A percentile compares a stretch with the other conserved stretches of the same genome.
Evolutionary conservation across 129 eudicot genomes (phyloP).

Genomic region (Escallonia rubra): DNA sequence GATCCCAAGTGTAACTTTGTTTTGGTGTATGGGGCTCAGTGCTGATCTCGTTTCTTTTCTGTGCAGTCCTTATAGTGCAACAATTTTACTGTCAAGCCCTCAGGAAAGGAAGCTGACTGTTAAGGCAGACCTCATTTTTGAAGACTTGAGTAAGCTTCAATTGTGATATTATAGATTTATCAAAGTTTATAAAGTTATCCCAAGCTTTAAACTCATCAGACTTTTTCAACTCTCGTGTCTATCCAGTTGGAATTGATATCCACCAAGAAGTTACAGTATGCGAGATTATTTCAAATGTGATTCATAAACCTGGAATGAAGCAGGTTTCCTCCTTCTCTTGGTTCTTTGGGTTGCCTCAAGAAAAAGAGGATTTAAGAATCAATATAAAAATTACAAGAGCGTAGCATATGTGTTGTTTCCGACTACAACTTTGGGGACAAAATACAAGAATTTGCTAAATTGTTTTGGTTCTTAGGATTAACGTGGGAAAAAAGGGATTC

Average conservation of each 20-base stretch:
- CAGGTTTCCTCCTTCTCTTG: slow-evolving; percentile 33
- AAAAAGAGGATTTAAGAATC: too few relatives aligned
- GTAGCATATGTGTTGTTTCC: too few relatives aligned
- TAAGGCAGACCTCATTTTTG: slow-evolving; percentile 79
- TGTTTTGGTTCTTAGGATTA: too few relatives aligned
- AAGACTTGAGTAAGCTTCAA: slow-evolving; percentile 65
- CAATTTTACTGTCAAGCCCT: slow-evolving; percentile 51
- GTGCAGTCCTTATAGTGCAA: slow-evolving; percentile 81
- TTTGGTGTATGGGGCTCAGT: too few relatives aligned
- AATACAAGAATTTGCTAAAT: too few relatives aligned
- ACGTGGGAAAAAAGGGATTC: too few relatives aligned
- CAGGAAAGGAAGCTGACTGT: slow-evolving; percentile 72
- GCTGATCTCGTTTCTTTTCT: slow-evolving; percentile 4
- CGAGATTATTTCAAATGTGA: slow-evolving; percentile 24
- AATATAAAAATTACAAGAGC: too few relatives aligned
- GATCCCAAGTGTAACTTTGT: too few relatives aligned
- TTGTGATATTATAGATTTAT: not conserved
- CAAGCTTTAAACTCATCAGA: not conserved
- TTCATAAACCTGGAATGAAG: slow-evolving; percentile 35
- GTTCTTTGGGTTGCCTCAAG: too few relatives aligned
- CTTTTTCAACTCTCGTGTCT: slow-evolving; percentile 3
- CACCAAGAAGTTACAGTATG: slow-evolving; percentile 58
- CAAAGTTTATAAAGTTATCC: not conserved
- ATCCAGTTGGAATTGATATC: slow-evolving; percentile 90
- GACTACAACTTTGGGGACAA: too few relatives aligned